Evolutionary conservation across 176 grass and related monocot species (phyloP).

Genomic region (Tuctoria greenei): DNA sequence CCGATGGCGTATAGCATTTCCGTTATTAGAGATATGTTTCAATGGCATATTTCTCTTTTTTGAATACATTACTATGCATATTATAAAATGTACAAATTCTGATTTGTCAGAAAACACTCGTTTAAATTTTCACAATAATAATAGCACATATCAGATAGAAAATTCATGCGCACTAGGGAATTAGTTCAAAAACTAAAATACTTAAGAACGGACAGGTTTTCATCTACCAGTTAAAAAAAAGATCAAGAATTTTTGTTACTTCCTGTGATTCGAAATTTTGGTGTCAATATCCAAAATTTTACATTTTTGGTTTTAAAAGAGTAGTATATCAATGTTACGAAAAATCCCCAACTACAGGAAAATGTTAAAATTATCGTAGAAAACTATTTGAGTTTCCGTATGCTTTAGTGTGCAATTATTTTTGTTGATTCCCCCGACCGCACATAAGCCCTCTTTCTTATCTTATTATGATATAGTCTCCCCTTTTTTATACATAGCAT

Average conservation of each 20-base stretch:
- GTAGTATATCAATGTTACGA: too few species aligned
- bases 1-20: too few species aligned
- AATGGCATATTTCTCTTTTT: not conserved
- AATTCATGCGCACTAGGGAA: not conserved
- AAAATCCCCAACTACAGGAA: not conserved
- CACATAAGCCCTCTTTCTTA: too few species aligned
- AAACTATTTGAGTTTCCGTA: not conserved
- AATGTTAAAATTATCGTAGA: not conserved
- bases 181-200: not conserved
- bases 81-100: not conserved
- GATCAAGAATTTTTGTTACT: too few species aligned
- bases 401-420: not conserved
- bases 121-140: constrained; percentile 21
- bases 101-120: constrained; percentile 31
- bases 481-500: too few species aligned
- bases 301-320: too few species aligned
- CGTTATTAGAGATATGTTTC: not conserved
- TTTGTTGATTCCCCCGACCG: too few species aligned
- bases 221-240: not conserved
- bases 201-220: not conserved
- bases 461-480: too few species aligned
- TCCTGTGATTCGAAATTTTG: too few species aligned
- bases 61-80: not conserved
- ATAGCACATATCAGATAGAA: not conserved
- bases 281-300: not conserved